Evolutionary conservation across 768 basidiomycete species (phyloP).

Genomic region (Tricholoma furcatifolium): DNA sequence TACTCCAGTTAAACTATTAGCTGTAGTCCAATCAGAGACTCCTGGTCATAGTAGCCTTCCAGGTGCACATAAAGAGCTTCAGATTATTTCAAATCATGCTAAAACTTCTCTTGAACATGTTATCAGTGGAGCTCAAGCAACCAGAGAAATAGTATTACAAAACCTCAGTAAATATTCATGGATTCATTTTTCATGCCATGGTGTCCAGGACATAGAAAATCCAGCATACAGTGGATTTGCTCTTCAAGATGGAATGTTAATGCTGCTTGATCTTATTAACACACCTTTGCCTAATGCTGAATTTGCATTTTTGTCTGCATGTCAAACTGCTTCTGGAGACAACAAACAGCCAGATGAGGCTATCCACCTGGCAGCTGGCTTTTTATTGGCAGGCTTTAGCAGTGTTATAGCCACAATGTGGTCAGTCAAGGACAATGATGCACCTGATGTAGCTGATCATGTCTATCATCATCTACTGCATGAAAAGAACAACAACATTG

Average conservation of each 20-base stretch:
- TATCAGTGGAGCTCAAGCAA: not conserved
- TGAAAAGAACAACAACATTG: not conserved
- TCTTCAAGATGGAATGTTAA: slow-evolving; percentile 18
- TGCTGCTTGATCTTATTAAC: slow-evolving; percentile 21
- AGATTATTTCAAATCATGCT: not conserved
- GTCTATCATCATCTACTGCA: slow-evolving; percentile 11
- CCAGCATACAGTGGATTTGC: slow-evolving; percentile 19
- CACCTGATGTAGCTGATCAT: slow-evolving; percentile 27
- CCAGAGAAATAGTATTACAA: not conserved
- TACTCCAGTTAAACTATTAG: not conserved
- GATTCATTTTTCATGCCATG: slow-evolving; percentile 41
- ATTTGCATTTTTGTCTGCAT: slow-evolving; percentile 47
- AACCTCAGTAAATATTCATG: slow-evolving; percentile 8
- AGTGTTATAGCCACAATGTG: slow-evolving; percentile 37
- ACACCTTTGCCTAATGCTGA: slow-evolving; percentile 22
- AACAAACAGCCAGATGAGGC: slow-evolving; percentile 22
- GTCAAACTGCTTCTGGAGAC: slow-evolving; percentile 39
- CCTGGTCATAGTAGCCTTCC: not conserved
- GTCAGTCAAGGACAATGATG: slow-evolving; percentile 34
- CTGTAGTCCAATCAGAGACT: not conserved
- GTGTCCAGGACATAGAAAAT: slow-evolving; percentile 26
- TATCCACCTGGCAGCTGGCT: slow-evolving; percentile 41
- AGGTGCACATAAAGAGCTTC: not conserved
- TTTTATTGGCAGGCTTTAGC: slow-evolving; percentile 32
- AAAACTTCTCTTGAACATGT: not conserved